phyloP scores from a whole-genome alignment of 345 rosid species.

The Laguncularia racemosa region DNA sequence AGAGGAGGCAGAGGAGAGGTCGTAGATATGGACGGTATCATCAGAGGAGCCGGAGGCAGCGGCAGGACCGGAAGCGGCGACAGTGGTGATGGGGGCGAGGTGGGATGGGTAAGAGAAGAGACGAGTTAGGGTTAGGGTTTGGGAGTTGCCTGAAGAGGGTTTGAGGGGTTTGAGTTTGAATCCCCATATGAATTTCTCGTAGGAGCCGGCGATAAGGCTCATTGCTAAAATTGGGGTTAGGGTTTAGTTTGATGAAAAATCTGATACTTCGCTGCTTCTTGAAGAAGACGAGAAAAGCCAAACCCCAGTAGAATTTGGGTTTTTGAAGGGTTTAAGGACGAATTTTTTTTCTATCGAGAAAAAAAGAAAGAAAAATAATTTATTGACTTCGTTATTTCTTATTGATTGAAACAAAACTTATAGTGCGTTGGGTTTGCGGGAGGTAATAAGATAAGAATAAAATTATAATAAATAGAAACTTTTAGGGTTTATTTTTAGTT shows the following conservation, averaged over 20 bases:
- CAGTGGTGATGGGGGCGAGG: conserved; percentile 68
- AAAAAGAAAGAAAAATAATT: too few relatives aligned
- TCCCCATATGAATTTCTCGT: conserved; percentile 88
- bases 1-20: conserved; percentile 70
- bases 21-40: conserved; percentile 82
- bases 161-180: conserved; percentile 60
- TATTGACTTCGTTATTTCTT: too few relatives aligned
- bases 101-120: conserved; percentile 93
- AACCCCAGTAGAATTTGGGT: too few relatives aligned
- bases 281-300: too few relatives aligned
- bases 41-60: conserved; percentile 83
- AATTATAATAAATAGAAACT: too few relatives aligned
- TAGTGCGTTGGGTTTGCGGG: too few relatives aligned
- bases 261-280: too few relatives aligned
- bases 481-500: too few relatives aligned
- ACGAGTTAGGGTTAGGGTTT: conserved; percentile 44
- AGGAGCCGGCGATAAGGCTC: conserved; percentile 84
- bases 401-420: too few relatives aligned
- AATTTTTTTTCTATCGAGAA: too few relatives aligned
- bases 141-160: conserved; percentile 3
- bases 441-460: too few relatives aligned
- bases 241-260: not conserved
- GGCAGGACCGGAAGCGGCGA: conserved; percentile 67
- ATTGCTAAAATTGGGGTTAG: conserved; percentile 10
- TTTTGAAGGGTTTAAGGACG: too few relatives aligned